Percentiles rank a stretch among this genome's conserved stretches.
Evolutionary conservation across 2,329 filamentous ascomycete species (phyloP).

Genomic region (Colletotrichum sp.): DNA sequence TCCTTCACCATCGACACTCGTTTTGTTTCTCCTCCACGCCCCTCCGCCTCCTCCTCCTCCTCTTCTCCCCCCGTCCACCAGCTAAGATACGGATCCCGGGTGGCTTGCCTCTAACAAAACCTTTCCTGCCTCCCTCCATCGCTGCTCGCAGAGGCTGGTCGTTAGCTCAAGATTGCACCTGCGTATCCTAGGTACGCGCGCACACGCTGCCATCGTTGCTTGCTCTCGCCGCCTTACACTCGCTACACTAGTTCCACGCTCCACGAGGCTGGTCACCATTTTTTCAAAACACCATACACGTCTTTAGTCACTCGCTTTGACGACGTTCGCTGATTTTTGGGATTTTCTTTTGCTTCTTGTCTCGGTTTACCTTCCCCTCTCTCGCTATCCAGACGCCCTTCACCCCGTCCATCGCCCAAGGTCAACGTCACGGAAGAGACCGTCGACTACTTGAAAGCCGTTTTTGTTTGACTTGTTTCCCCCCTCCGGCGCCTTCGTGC

Average conservation of each 20-base stretch:
- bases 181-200: neutral
- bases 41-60: neutral
- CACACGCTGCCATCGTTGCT: neutral
- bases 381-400: neutral
- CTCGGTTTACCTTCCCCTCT: neutral
- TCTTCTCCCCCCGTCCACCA: neutral
- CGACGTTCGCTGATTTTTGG: neutral
- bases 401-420: neutral
- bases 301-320: constrained; percentile 4
- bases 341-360: neutral
- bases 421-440: neutral
- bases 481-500: neutral
- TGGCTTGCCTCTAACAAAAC: neutral
- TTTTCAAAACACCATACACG: neutral
- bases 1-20: neutral
- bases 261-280: neutral
- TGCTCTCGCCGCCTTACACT: neutral
- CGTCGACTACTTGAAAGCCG: neutral
- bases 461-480: neutral
- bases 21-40: neutral
- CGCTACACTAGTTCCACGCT: neutral
- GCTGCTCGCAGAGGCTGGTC: neutral
- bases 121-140: neutral
- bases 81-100: neutral
- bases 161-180: neutral